Evolutionary conservation across 1,284 basidiomycete genomes (phyloP).

Genomic region (Naganishia sp.): DNA sequence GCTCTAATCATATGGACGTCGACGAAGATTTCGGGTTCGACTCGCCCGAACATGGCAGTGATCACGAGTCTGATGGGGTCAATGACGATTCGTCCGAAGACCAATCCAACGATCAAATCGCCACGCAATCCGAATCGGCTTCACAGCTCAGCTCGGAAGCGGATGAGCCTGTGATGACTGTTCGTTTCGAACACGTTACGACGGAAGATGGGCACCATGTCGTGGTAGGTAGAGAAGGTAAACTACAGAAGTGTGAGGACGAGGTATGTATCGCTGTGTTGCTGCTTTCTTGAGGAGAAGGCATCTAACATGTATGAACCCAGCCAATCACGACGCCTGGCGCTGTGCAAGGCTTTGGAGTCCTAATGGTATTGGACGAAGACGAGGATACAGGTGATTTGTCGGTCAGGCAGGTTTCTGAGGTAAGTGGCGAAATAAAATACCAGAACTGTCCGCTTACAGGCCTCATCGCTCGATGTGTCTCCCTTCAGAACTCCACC

Average conservation of each 20-base stretch:
- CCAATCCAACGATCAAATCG: neutral
- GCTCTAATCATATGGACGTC: neutral
- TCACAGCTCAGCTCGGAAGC: slow-evolving; percentile 29
- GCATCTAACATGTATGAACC: slow-evolving; percentile 1
- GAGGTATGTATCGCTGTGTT: slow-evolving; percentile 59
- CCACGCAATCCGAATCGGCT: neutral
- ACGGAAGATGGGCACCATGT: slow-evolving; percentile 73
- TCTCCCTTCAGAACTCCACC: slow-evolving; percentile 59
- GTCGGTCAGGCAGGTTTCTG: slow-evolving; percentile 76
- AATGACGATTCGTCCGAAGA: neutral
- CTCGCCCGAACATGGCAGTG: slow-evolving; percentile 1
- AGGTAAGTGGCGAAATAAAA: slow-evolving; percentile 58
- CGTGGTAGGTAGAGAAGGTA: slow-evolving; percentile 71
- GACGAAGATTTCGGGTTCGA: neutral
- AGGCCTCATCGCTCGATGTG: slow-evolving; percentile 24
- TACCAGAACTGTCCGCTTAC: neutral
- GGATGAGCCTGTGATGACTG: slow-evolving; percentile 58
- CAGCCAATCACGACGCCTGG: slow-evolving; percentile 82
- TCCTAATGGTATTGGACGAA: slow-evolving; percentile 74
- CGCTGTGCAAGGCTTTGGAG: slow-evolving; percentile 81
- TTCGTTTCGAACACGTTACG: slow-evolving; percentile 68
- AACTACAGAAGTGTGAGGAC: slow-evolving; percentile 72
- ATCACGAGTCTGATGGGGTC: neutral
- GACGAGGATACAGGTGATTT: slow-evolving; percentile 63
- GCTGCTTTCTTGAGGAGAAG: neutral